A percentile compares a stretch with the other conserved stretches of the same genome.
Evolutionary conservation across 2,329 filamentous ascomycete species (phyloP).

Genomic region (Penicillium sumatraense): DNA sequence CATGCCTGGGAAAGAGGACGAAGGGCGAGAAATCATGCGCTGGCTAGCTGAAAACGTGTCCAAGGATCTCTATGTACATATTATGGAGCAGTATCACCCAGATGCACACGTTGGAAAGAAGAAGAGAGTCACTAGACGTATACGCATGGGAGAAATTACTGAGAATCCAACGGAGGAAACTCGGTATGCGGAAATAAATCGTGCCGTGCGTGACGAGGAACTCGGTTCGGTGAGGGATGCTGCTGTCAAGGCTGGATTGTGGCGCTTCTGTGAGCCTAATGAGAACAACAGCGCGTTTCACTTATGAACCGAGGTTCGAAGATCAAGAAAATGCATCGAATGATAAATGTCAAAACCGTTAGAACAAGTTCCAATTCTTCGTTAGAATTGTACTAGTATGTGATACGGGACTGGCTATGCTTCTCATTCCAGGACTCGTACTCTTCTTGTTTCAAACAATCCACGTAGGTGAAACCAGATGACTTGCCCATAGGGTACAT

Average conservation of each 20-base stretch:
- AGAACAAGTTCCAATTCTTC: too few relatives aligned
- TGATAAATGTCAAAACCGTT: too few relatives aligned
- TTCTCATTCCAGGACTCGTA: too few relatives aligned
- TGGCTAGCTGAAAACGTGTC: conserved; percentile 77
- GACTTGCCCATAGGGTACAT: neutral
- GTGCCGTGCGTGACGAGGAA: conserved; percentile 68
- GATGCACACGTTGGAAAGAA: conserved; percentile 80
- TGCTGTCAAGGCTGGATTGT: conserved; percentile 72
- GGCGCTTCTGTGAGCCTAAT: conserved; percentile 74
- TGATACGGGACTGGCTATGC: too few relatives aligned
- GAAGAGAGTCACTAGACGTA: conserved; percentile 44
- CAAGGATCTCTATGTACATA: conserved; percentile 76
- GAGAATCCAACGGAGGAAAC: conserved; percentile 50
- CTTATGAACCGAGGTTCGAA: conserved; percentile 30
- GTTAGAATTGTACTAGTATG: too few relatives aligned
- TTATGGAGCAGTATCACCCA: conserved; percentile 88
- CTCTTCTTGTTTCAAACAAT: too few relatives aligned
- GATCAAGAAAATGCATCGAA: too few relatives aligned
- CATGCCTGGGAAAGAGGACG: conserved; percentile 79
- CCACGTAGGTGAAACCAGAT: neutral
- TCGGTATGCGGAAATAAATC: conserved; percentile 78
- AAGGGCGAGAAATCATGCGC: conserved; percentile 73
- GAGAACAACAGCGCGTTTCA: conserved; percentile 60
- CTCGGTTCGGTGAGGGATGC: conserved; percentile 68
- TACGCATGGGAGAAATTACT: conserved; percentile 24